Conservation (phyloP, 208 protist genomes). For the Trypanosoma mega region DNA sequence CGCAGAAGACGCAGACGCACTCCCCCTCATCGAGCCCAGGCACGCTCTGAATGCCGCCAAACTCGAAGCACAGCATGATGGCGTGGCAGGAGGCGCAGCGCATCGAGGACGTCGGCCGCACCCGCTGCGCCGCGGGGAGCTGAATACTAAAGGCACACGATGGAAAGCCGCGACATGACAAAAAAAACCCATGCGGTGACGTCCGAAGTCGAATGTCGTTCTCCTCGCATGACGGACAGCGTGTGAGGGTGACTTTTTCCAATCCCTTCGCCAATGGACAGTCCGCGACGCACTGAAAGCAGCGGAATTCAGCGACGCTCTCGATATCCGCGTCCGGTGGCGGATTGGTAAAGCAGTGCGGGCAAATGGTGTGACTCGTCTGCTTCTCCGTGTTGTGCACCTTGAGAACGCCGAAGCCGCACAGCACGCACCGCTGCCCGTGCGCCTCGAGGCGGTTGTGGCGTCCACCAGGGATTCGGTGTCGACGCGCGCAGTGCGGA, state of each 20-base stretch:
- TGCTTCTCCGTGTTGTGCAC: slow-evolving; percentile 70
- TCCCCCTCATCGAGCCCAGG: slow-evolving; percentile 67
- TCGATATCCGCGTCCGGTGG: slow-evolving; percentile 32
- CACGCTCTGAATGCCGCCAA: slow-evolving; percentile 57
- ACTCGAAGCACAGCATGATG: slow-evolving; percentile 77
- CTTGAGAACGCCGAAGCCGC: slow-evolving; percentile 60
- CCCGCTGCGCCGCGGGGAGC: slow-evolving; percentile 54
- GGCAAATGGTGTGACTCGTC: slow-evolving; percentile 75
- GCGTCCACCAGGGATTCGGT: slow-evolving; percentile 60
- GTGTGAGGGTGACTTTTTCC: slow-evolving; percentile 54
- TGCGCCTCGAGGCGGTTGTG: slow-evolving; percentile 44
- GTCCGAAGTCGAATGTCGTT: slow-evolving; percentile 71
- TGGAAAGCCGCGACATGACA: slow-evolving; percentile 77
- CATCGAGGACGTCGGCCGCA: slow-evolving; percentile 40
- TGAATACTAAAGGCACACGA: slow-evolving; percentile 50
- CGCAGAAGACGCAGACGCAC: slow-evolving; percentile 76
- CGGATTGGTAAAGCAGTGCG: slow-evolving; percentile 74
- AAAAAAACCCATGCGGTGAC: slow-evolving; percentile 33
- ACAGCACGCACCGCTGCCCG: slow-evolving; percentile 54
- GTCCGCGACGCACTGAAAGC: slow-evolving; percentile 81
- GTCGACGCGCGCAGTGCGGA: slow-evolving; percentile 32
- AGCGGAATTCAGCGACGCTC: slow-evolving; percentile 64
- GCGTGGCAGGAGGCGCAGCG: slow-evolving; percentile 61
- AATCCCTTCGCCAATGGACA: slow-evolving; percentile 74
- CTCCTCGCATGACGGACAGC: slow-evolving; percentile 58